Conservation (phyloP, 768 basidiomycete genomes). For the Leccinum longicurvipes region DNA sequence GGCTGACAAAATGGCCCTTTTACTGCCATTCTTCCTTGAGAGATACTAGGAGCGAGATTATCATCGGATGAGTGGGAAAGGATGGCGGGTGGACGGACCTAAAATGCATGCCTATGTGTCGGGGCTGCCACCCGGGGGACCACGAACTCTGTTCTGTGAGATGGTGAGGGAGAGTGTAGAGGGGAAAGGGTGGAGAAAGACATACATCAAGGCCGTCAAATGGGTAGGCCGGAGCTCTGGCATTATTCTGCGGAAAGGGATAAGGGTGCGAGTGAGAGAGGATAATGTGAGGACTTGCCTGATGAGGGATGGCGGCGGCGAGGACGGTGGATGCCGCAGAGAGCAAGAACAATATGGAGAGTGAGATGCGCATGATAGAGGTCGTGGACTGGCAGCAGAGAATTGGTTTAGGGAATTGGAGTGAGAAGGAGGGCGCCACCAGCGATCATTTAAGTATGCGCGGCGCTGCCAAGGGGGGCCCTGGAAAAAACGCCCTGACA, state of each 20-base stretch:
- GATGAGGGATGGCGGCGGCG: constrained; percentile 13
- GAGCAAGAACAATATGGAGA: constrained; percentile 10
- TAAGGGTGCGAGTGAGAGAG: background rate
- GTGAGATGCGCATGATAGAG: constrained; percentile 15
- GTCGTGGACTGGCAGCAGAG: background rate
- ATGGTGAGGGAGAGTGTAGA: background rate
- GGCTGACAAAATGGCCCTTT: background rate
- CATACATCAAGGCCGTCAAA: too few relatives aligned
- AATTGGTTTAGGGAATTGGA: too few relatives aligned
- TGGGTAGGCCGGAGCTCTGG: too few relatives aligned
- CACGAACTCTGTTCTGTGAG: background rate
- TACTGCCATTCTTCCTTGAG: background rate
- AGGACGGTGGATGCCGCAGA: constrained; percentile 8
- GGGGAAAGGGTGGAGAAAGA: background rate
- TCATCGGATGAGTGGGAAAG: background rate
- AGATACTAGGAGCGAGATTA: background rate
- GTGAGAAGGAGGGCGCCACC: too few relatives aligned
- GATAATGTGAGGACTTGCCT: constrained; percentile 2
- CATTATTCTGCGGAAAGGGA: background rate
- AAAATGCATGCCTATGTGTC: background rate
- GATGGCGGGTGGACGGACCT: background rate
- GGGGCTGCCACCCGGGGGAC: too few relatives aligned
- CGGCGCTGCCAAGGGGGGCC: too few relatives aligned
- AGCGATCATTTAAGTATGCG: too few relatives aligned
- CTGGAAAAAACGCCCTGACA: too few relatives aligned